Percentiles rank a stretch among this genome's conserved stretches.
These are phyloP conservation scores for Fragaria vesca DNA, from an alignment of 306 rosid species.

Conservation along the genomic window DNA sequence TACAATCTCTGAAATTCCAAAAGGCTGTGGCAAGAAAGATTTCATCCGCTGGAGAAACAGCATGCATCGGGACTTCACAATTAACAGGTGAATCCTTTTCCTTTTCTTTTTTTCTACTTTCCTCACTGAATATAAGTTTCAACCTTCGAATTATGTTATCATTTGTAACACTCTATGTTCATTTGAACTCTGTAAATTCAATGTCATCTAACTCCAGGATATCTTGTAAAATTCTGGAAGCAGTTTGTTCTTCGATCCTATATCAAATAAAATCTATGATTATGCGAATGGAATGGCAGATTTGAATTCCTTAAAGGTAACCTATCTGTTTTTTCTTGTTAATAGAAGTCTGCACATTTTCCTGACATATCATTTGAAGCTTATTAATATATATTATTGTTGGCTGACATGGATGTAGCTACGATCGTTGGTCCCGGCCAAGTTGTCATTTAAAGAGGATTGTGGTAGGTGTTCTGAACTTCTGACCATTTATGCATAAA, in stretches of 20 bases:
- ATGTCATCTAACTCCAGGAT: slow-evolving; percentile 23
- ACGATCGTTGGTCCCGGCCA: slow-evolving; percentile 63
- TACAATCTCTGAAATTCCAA: slow-evolving; percentile 38
- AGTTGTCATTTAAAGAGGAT: slow-evolving; percentile 73
- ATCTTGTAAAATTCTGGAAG: slow-evolving; percentile 38
- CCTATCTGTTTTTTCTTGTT: slow-evolving; percentile 7
- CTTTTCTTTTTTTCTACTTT: background rate
- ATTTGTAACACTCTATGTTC: slow-evolving; percentile 4
- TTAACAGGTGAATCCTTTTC: slow-evolving; percentile 54
- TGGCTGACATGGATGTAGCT: slow-evolving; percentile 39
- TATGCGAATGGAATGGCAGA: slow-evolving; percentile 47
- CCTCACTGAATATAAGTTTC: background rate
- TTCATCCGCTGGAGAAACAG: slow-evolving; percentile 59
- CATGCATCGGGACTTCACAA: slow-evolving; percentile 75
- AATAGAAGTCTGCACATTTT: background rate
- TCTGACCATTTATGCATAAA: slow-evolving; percentile 11
- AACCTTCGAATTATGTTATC: background rate
- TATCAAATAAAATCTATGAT: slow-evolving; percentile 41
- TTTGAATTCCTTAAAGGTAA: slow-evolving; percentile 47
- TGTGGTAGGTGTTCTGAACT: slow-evolving; percentile 59
- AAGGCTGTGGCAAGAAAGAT: slow-evolving; percentile 45
- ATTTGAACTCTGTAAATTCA: background rate
- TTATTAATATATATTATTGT: slow-evolving; percentile 15
- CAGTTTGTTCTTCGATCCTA: slow-evolving; percentile 95
- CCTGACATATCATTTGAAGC: background rate